Evolutionary conservation across 2,329 filamentous ascomycete species (phyloP), one percentile per base, ranked within the genome.

Genomic region (Venturia carpophila): DNA sequence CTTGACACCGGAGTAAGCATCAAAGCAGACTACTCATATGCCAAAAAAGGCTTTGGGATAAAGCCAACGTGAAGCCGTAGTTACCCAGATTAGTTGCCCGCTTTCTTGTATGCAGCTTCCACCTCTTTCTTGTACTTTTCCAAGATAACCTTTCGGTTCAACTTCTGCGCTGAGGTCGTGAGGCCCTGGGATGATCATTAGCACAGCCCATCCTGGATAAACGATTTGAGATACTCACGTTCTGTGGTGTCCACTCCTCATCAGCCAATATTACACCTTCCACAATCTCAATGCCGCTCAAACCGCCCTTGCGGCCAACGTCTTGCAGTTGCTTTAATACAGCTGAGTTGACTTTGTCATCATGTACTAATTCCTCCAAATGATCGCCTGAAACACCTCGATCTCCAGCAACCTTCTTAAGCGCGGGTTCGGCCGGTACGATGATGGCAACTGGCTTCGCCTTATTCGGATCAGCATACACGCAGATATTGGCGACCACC

Each of bases 201-300:
- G 71, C 30, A 66, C 30, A 15, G 21, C 21, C 11, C 34, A 34
- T 13, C 47, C 2, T 47, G 21, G 55, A 24, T 19, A 64, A 64
- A n/a, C 15, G 15, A 10, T 63, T 17, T 11, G 17, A 21, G 66
- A 24, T 21, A 83, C 89, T 87, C 80, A 93, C 90, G 73, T 87
- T 94, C 66, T 86, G 83, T 64, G 91, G 89, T 65, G 88, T 93
- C 91, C 91, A 96, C 76, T 95, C 91, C 73, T 93, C 91, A 69
- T 93, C 89, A 0, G 87, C 86, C 65, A 96, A 75, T 34, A 93
- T 89, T 24, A 93, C 87, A 62, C 87, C 90, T 39, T 86, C 83
- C 49, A 96, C 82, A 68, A 88, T 86, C 79, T 95, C 91, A 67
- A 94, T 87, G 11, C 84, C 80, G 1, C 80, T 79, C 60, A 95